Evolutionary conservation across 192 early-diverging fungal species (phyloP).

Genomic region (Coemansia sp.): DNA sequence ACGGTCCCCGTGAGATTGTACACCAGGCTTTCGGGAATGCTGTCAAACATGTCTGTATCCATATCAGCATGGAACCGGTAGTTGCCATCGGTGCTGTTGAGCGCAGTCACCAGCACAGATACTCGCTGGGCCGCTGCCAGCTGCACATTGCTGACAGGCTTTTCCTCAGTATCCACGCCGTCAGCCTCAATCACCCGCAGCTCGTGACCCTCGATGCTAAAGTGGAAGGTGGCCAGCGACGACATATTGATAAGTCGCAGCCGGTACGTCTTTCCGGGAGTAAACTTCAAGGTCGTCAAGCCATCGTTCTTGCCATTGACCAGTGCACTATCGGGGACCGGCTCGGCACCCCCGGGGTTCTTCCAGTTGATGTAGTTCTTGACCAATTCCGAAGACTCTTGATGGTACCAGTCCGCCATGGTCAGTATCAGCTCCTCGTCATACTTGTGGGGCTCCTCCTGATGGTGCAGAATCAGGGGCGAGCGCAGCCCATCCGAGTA

Average conservation of each 20-base stretch:
- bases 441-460: conserved; percentile 57
- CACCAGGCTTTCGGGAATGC: conserved; percentile 55
- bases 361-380: conserved; percentile 61
- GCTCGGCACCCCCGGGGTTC: conserved; percentile 65
- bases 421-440: conserved; percentile 68
- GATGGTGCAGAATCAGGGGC: conserved; percentile 68
- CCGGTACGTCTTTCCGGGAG: conserved; percentile 77
- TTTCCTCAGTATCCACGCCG: conserved; percentile 64
- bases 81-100: conserved; percentile 59
- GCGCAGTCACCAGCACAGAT: conserved; percentile 76
- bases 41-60: conserved; percentile 75
- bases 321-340: conserved; percentile 65
- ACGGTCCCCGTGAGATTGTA: conserved; percentile 62
- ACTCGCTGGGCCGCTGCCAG: conserved; percentile 75
- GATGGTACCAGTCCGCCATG: conserved; percentile 74
- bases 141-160: conserved; percentile 55
- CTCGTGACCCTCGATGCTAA: conserved; percentile 76
- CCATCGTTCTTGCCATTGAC: conserved; percentile 48
- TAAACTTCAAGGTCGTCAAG: conserved; percentile 52
- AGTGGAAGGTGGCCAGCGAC: conserved; percentile 70
- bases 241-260: conserved; percentile 82
- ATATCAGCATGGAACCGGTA: conserved; percentile 73
- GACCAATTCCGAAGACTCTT: conserved; percentile 56
- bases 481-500: conserved; percentile 80
- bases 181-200: conserved; percentile 81